Evolutionary conservation across 768 basidiomycete genomes (phyloP).

Genomic region (Antrodiella citrinella): DNA sequence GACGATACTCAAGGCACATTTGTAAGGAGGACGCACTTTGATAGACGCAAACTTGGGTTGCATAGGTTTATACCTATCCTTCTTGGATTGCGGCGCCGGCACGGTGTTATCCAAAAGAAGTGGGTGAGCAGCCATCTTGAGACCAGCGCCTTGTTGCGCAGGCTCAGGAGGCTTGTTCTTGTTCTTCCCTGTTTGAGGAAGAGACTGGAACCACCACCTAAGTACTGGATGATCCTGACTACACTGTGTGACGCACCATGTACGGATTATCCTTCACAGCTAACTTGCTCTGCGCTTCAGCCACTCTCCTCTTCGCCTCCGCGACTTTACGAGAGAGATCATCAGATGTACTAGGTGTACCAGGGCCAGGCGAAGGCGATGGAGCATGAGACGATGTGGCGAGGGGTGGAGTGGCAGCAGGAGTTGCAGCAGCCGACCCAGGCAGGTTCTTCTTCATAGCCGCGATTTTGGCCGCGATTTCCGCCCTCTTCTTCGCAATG

Average conservation of each 20-base stretch:
- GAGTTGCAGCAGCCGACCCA: constrained; percentile 19
- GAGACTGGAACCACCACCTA: constrained; percentile 30
- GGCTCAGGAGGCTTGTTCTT: constrained; percentile 45
- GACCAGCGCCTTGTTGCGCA: constrained; percentile 70
- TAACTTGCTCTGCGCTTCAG: constrained; percentile 71
- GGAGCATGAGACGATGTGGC: constrained; percentile 15
- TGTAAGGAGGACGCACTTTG: constrained; percentile 41
- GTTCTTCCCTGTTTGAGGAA: constrained; percentile 45
- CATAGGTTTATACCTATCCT: constrained; percentile 96
- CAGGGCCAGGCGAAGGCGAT: constrained; percentile 29
- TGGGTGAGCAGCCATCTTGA: constrained; percentile 90
- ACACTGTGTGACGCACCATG: constrained; percentile 52
- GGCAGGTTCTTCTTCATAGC: constrained; percentile 45
- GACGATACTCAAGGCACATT: not conserved
- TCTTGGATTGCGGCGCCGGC: constrained; percentile 60
- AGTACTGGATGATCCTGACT: not conserved
- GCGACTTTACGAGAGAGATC: constrained; percentile 67
- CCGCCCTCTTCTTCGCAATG: constrained; percentile 77
- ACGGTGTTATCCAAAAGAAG: constrained; percentile 65
- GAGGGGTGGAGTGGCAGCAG: constrained; percentile 19
- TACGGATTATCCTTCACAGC: constrained; percentile 81
- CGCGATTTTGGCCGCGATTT: constrained; percentile 80
- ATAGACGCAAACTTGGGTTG: constrained; percentile 98
- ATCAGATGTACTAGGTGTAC: constrained; percentile 28
- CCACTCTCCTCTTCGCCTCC: constrained; percentile 80